These are phyloP conservation scores for Penicillium simplicissimum DNA, from an alignment of 495 filamentous ascomycete species.

Conservation along the genomic window DNA sequence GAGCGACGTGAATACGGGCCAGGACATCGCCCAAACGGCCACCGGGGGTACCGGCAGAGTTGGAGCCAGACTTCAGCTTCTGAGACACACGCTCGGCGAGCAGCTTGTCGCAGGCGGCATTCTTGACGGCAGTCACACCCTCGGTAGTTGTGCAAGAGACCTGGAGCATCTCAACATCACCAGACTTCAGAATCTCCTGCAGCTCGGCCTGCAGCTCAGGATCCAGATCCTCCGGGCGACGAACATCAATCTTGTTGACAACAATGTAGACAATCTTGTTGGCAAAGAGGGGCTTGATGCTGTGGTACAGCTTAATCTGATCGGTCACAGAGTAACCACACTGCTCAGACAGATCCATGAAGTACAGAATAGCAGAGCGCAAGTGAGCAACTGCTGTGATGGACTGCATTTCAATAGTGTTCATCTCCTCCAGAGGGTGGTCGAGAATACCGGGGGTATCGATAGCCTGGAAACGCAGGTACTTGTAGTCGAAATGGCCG, in stretches of 20 bases:
- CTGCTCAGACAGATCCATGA: conserved; percentile 97
- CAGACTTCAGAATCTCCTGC: conserved; percentile 75
- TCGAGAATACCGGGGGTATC: conserved; percentile 94
- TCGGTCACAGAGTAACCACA: conserved; percentile 92
- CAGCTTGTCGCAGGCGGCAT: conserved; percentile 88
- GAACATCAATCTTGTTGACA: conserved; percentile 96
- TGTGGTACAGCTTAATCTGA: conserved; percentile 90
- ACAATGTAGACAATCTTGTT: conserved; percentile 97
- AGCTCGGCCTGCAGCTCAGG: conserved; percentile 74
- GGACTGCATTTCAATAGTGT: conserved; percentile 98
- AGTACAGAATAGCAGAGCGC: conserved; percentile 90
- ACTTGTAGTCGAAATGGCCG: conserved; percentile 98
- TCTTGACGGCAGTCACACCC: conserved; percentile 91
- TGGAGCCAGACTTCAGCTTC: conserved; percentile 88
- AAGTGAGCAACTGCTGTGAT: conserved; percentile 98
- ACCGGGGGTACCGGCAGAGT: conserved; percentile 67
- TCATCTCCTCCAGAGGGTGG: conserved; percentile 99
- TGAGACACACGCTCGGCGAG: conserved; percentile 90
- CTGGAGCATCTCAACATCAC: conserved; percentile 87
- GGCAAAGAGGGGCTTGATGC: conserved; percentile 92
- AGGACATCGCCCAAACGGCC: conserved; percentile 86
- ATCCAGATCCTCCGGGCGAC: conserved; percentile 84
- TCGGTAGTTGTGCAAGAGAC: conserved; percentile 94
- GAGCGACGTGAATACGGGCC: conserved; percentile 90
- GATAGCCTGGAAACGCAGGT: conserved; percentile 88